phyloP scores from a whole-genome alignment of 495 filamentous ascomycete genomes.

The Aspergillus campestris region DNA sequence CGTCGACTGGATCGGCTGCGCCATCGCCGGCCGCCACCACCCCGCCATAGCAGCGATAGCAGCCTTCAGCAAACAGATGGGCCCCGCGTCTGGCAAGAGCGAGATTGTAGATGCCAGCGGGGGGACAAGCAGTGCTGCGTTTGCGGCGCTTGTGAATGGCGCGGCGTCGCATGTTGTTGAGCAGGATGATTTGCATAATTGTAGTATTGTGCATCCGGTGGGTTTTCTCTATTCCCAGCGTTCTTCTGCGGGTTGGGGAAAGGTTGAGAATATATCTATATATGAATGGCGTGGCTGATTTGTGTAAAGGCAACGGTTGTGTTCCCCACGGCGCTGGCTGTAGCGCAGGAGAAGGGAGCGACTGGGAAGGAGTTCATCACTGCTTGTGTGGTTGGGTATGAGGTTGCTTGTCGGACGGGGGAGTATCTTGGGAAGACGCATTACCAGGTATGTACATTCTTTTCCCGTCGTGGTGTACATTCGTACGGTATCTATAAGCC shows the following conservation, averaged over 20 bases:
- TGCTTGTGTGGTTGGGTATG: conserved; percentile 30
- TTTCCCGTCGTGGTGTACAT: not conserved
- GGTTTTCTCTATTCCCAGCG: conserved; percentile 5
- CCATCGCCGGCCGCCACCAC: conserved; percentile 28
- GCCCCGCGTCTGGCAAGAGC: conserved; percentile 21
- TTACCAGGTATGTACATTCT: conserved; percentile 18
- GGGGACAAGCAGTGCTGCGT: conserved; percentile 19
- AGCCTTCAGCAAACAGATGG: conserved; percentile 21
- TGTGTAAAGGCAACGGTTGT: conserved; percentile 24
- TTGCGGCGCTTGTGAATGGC: conserved; percentile 28
- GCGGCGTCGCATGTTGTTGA: conserved; percentile 30
- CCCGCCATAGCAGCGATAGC: conserved; percentile 23
- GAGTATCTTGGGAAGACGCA: conserved; percentile 27
- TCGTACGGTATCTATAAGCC: too few relatives aligned
- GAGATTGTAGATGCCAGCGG: conserved; percentile 23
- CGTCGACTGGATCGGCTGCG: conserved; percentile 24
- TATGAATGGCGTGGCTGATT: too few relatives aligned
- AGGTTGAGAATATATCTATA: too few relatives aligned
- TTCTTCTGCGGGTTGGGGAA: not conserved
- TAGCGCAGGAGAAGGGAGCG: conserved; percentile 23
- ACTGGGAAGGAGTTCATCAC: conserved; percentile 26
- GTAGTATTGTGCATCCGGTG: conserved; percentile 32
- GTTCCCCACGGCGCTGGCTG: conserved; percentile 26
- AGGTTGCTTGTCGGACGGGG: conserved; percentile 26
- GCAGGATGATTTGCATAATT: conserved; percentile 32